These are phyloP conservation scores for Petunia hybrid DNA, from an alignment of 305 asterid genomes.

Conservation along the genomic window DNA sequence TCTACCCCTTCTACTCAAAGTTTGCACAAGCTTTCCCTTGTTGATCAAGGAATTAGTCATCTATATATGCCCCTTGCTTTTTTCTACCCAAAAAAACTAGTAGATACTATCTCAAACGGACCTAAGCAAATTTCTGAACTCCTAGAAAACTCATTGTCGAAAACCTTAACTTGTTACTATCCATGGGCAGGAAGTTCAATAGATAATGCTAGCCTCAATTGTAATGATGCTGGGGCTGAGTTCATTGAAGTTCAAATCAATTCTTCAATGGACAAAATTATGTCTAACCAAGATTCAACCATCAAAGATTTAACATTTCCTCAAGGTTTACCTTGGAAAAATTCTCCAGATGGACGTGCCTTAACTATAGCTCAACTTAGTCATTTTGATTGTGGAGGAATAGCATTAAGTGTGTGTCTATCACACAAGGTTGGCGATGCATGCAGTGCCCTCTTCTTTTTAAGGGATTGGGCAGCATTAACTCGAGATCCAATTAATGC, in stretches of 20 bases:
- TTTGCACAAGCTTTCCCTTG: neutral
- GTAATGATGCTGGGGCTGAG: slow-evolving; percentile 27
- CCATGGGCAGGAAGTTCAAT: slow-evolving; percentile 25
- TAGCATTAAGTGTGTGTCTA: neutral
- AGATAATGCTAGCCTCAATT: neutral
- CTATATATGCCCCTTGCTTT: neutral
- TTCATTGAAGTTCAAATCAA: slow-evolving; percentile 13
- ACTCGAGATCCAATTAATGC: neutral
- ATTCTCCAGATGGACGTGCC: neutral
- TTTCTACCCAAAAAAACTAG: neutral
- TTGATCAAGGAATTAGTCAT: neutral
- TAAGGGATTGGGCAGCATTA: slow-evolving; percentile 19
- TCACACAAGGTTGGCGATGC: slow-evolving; percentile 29
- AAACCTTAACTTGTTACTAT: slow-evolving; percentile 27
- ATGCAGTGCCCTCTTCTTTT: neutral
- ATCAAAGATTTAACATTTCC: slow-evolving; percentile 18
- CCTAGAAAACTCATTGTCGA: neutral
- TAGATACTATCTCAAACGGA: neutral
- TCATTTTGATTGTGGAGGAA: slow-evolving; percentile 28
- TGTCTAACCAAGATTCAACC: neutral
- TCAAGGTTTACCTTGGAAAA: neutral
- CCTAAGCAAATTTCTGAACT: neutral
- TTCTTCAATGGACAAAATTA: neutral
- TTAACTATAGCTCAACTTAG: slow-evolving; percentile 2
- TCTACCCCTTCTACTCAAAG: neutral